Base-by-base conservation (phyloP, 2,329 filamentous ascomycete genomes). In the Botrytis porri region DNA sequence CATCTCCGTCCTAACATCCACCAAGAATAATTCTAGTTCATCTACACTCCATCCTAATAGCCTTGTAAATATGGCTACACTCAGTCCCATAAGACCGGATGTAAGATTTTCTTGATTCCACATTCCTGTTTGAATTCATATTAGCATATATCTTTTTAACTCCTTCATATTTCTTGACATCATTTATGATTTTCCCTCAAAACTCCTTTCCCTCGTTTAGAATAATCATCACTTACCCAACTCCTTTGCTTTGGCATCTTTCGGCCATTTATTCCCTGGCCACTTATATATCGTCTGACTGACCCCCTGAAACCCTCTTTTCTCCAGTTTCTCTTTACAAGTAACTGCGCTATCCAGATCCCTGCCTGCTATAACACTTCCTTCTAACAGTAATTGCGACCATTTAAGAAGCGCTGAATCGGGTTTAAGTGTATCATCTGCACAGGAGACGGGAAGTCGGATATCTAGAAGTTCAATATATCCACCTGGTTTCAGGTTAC, bases 21-120 rank as follows among this genome's bases (percentile, higher is more conserved):
- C 80, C n/a, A 87, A 81, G 71, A 86, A 84, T 12, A 85, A 72
- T 76, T 87, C 84, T 22, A 86, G 83, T 73, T 86, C 80, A 41
- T 85, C 83, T 37, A 81, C 81, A 32, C 79, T 81, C 86, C 86
- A 88, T 1, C 81, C 81, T 65, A 87, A 79, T 1, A 84, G 82
- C 37, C 84, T 82, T 3, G 85, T 86, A 76, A 87, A 81, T 29
- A 85, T 75, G 87, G 84, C 22, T 85, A 77, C 18, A 84, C 70
- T 71, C n/a, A 71, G 12, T 16, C 70, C 70, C 18, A 45, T 54
- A 8, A 65, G n/a, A 2, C 70, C 70, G 7, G 25, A 25, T 4
- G 37, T 7, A 6, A 66, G 25, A 41, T 71, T 71, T 57, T 65
- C 70, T 5, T 32, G 45, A 57, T 51, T 10, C 70, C 70, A 71